These are phyloP conservation scores for Penicillium sp. DNA, from an alignment of 2,329 filamentous ascomycete genomes.

Conservation along the genomic window DNA sequence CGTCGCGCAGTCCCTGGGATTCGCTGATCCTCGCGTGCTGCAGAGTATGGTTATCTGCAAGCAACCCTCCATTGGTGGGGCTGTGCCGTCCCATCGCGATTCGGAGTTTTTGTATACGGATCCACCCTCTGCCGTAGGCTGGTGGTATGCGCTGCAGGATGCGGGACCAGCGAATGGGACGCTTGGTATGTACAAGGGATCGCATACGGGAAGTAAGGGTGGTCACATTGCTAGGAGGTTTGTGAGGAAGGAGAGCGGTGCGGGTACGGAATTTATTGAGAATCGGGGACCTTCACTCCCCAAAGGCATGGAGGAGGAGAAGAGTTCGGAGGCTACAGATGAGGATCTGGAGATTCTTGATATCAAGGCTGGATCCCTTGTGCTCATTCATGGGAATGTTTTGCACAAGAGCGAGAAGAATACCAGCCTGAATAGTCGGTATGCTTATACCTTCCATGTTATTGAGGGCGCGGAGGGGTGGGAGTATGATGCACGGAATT, in stretches of 20 bases:
- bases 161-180: constrained; percentile 84
- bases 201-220: constrained; percentile 59
- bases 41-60: constrained; percentile 99
- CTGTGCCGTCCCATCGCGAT: constrained; percentile 89
- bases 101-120: constrained; percentile 89
- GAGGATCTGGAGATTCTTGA: constrained; percentile 71
- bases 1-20: constrained; percentile 70
- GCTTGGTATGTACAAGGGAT: constrained; percentile 79
- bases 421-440: constrained; percentile 76
- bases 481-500: constrained; percentile 81
- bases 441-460: constrained; percentile 96
- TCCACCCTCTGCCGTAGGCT: constrained; percentile 84
- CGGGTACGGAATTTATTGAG: constrained; percentile 66
- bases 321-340: constrained; percentile 31
- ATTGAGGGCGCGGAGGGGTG: constrained; percentile 72
- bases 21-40: constrained; percentile 70
- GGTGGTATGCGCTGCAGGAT: constrained; percentile 97
- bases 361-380: constrained; percentile 85
- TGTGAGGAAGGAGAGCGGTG: constrained; percentile 59
- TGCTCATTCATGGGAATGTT: constrained; percentile 93
- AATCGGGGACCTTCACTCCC: constrained; percentile 68
- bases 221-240: constrained; percentile 71
- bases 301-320: constrained; percentile 46
- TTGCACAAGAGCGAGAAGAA: constrained; percentile 97
- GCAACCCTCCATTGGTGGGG: constrained; percentile 90